Evolutionary conservation across 106 monocot genomes (phyloP).

Genomic region (Platanthera guangdongensis): DNA sequence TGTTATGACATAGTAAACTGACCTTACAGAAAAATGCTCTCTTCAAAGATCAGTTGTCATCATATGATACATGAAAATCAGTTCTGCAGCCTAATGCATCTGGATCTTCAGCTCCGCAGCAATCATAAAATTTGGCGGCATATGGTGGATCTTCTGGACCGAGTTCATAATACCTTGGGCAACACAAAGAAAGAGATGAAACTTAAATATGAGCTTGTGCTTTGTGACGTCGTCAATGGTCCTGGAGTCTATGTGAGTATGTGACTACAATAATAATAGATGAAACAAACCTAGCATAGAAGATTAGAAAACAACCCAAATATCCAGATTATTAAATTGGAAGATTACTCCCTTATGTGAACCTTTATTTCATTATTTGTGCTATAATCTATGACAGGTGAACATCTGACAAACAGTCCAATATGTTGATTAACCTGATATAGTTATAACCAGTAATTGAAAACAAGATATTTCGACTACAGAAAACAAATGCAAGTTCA

Average conservation of each 20-base stretch:
- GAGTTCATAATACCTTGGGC: conserved; percentile 83
- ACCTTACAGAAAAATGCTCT: not conserved
- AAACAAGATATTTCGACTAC: not conserved
- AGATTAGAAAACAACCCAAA: too few species aligned
- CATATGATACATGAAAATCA: conserved; percentile 71
- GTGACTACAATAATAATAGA: not conserved
- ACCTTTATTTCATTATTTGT: too few species aligned
- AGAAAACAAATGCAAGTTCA: not conserved
- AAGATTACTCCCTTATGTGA: too few species aligned
- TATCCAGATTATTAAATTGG: too few species aligned
- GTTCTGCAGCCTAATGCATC: conserved; percentile 68
- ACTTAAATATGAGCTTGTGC: not conserved
- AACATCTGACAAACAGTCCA: too few species aligned
- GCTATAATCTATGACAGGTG: too few species aligned
- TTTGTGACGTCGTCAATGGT: not conserved
- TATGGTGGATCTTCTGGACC: conserved; percentile 93
- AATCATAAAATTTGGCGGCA: conserved; percentile 94
- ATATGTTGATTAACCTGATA: not conserved
- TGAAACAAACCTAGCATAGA: not conserved
- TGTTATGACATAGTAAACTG: too few species aligned
- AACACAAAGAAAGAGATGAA: not conserved
- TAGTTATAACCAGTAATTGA: not conserved
- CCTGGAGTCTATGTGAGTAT: not conserved
- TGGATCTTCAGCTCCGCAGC: conserved; percentile 93
- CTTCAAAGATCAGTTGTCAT: conserved; percentile 41